Conservation (phyloP, 192 early-diverging fungal genomes). For the Dissophora globulifera region DNA sequence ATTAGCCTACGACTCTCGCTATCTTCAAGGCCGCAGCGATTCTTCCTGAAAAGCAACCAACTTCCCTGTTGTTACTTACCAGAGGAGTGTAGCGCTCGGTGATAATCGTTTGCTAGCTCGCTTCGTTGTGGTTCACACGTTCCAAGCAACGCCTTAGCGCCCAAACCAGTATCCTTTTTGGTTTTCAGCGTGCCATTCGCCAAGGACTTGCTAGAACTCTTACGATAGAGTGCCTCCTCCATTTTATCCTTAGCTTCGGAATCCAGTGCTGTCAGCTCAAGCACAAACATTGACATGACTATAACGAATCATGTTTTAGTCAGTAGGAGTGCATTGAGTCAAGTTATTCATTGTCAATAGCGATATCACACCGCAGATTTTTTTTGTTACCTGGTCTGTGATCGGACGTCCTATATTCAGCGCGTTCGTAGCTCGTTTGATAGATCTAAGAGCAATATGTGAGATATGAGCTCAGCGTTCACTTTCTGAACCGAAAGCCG, state of each 20-base stretch:
- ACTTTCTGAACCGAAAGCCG: too few relatives aligned
- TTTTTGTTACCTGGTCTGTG: slow-evolving; percentile 71
- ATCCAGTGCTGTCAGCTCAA: slow-evolving; percentile 59
- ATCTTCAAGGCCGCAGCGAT: too few relatives aligned
- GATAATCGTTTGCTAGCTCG: background rate
- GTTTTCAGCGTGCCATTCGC: background rate
- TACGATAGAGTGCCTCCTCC: slow-evolving; percentile 61
- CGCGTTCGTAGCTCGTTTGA: slow-evolving; percentile 64
- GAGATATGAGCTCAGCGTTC: background rate
- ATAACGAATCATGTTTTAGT: too few relatives aligned
- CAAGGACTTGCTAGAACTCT: slow-evolving; percentile 36
- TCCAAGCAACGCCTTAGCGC: background rate
- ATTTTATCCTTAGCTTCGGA: slow-evolving; percentile 57
- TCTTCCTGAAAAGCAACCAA: too few relatives aligned
- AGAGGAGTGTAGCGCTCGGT: background rate
- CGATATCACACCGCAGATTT: too few relatives aligned
- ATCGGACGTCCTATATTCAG: slow-evolving; percentile 79
- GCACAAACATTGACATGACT: slow-evolving; percentile 45
- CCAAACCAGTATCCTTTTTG: background rate
- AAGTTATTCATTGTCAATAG: too few relatives aligned
- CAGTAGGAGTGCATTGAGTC: too few relatives aligned
- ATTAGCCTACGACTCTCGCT: too few relatives aligned
- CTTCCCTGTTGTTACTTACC: background rate
- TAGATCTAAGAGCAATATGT: slow-evolving; percentile 18
- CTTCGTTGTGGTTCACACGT: background rate